phyloP scores from a whole-genome alignment of 495 filamentous ascomycete species.

The Aspergillus affinis region DNA sequence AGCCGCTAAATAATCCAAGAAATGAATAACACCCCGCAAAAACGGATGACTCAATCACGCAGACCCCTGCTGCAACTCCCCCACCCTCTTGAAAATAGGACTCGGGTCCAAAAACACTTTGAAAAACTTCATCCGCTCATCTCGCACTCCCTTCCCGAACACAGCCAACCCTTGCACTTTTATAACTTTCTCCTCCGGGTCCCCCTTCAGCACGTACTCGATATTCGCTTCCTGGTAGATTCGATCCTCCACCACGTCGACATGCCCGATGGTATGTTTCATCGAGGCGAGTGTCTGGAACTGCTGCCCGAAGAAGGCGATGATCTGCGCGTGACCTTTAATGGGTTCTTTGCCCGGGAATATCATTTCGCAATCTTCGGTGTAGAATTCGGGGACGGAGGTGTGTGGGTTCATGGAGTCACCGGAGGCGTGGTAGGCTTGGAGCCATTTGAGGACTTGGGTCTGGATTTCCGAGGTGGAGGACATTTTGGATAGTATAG shows the following conservation, averaged over 20 bases:
- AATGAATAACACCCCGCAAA: too few relatives aligned
- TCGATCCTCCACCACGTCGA: neutral
- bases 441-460: neutral
- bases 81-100: neutral
- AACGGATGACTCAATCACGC: too few relatives aligned
- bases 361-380: neutral
- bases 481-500: neutral
- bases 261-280: constrained; percentile 7
- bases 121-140: neutral
- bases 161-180: neutral
- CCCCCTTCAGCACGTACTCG: neutral
- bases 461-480: neutral
- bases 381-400: neutral
- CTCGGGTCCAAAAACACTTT: neutral
- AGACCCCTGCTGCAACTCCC: neutral
- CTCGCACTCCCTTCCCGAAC: neutral
- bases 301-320: constrained; percentile 2
- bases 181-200: neutral
- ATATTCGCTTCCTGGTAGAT: neutral
- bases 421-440: neutral
- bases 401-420: neutral
- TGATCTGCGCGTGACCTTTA: constrained; percentile 1
- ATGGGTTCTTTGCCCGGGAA: neutral
- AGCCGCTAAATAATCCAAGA: too few relatives aligned
- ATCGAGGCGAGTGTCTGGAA: neutral